Evolutionary conservation across 2,329 filamentous ascomycete species (phyloP).

Genomic region (Venturia effusa): DNA sequence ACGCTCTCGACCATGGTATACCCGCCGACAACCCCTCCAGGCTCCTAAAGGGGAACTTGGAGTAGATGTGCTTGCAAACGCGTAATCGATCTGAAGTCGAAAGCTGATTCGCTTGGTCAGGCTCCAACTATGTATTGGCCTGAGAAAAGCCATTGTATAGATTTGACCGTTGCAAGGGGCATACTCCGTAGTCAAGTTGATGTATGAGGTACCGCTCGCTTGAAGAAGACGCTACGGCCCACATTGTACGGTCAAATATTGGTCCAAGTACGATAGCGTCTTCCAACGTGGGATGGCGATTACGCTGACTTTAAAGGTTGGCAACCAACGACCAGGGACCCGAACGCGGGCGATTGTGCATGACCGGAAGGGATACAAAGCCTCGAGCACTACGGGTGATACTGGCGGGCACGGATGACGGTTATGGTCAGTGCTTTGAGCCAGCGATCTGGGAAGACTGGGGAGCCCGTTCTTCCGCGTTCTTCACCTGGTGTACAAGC

Average conservation of each 20-base stretch:
- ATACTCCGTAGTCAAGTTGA: not conserved
- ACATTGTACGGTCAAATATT: not conserved
- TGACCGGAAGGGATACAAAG: not conserved
- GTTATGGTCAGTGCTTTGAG: not conserved
- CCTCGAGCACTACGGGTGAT: slow-evolving; percentile 2
- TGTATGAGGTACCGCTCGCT: slow-evolving; percentile 2
- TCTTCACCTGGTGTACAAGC: slow-evolving; percentile 1
- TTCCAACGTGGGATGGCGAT: not conserved
- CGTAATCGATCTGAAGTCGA: not conserved
- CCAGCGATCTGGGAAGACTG: slow-evolving; percentile 2
- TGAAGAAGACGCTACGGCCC: not conserved
- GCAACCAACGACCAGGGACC: not conserved
- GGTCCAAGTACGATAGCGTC: not conserved
- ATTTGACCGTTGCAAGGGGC: not conserved
- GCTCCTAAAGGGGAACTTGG: not conserved
- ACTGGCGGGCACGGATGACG: slow-evolving; percentile 4
- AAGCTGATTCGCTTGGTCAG: not conserved
- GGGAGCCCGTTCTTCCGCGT: slow-evolving; percentile 3
- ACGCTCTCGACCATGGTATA: not conserved
- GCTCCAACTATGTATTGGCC: not conserved
- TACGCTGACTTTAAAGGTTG: not conserved
- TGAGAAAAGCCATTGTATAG: not conserved
- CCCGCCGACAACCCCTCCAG: not conserved
- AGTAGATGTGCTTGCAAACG: not conserved
- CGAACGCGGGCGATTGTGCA: slow-evolving; percentile 1